Percentiles rank a stretch among this genome's conserved stretches.
These are phyloP conservation scores for Citrullus mucosospermus DNA, from an alignment of 306 rosid genomes.

Conservation along the genomic window DNA sequence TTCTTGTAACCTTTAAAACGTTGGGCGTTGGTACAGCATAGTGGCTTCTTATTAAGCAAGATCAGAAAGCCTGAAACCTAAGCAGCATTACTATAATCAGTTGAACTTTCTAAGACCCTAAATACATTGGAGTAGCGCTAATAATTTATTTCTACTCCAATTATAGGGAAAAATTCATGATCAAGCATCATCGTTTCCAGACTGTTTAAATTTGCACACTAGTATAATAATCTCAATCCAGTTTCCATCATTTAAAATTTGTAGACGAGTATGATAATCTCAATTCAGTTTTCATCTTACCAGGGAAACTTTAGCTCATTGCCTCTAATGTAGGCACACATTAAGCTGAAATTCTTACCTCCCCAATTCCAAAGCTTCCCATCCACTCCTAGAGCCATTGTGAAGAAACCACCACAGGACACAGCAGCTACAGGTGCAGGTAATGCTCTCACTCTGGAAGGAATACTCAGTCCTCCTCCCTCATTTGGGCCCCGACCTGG, in stretches of 20 bases:
- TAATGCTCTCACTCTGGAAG: constrained; percentile 64
- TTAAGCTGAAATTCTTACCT: constrained; percentile 28
- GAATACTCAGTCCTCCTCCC: constrained; percentile 76
- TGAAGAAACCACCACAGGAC: constrained; percentile 89
- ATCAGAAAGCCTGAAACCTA: neutral
- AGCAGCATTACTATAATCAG: neutral
- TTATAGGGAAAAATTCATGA: neutral
- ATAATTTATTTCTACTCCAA: neutral
- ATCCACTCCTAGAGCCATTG: constrained; percentile 58
- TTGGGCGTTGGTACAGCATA: neutral
- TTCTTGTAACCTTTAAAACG: neutral
- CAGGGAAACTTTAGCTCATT: neutral
- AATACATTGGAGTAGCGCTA: neutral
- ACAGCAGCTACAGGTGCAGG: constrained; percentile 59
- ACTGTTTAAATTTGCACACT: neutral
- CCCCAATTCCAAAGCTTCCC: constrained; percentile 95
- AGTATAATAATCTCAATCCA: neutral
- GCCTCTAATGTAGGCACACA: neutral
- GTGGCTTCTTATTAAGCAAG: neutral
- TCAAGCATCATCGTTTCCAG: neutral
- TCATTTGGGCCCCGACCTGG: constrained; percentile 82
- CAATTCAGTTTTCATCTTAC: neutral
- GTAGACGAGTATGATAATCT: neutral
- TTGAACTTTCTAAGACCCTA: neutral
- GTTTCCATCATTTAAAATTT: neutral